Evolutionary conservation across 345 rosid genomes (phyloP).

Genomic region (Cardamine resedifolia): DNA sequence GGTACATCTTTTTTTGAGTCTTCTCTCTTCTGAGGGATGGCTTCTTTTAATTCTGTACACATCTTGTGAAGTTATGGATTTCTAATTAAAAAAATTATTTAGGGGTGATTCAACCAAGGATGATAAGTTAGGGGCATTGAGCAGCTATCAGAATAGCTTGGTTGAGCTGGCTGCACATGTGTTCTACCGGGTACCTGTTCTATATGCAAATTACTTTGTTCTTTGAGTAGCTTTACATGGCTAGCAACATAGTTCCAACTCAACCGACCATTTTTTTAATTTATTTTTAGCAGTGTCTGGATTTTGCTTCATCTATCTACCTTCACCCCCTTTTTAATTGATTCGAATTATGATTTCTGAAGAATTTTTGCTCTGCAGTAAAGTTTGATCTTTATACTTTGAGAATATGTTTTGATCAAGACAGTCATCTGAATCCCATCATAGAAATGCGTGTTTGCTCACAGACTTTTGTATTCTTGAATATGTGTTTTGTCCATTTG

Average conservation of each 20-base stretch:
- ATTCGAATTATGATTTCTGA: conserved; percentile 8
- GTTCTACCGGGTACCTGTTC: conserved; percentile 60
- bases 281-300: conserved; percentile 22
- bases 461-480: conserved; percentile 15
- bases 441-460: conserved; percentile 15
- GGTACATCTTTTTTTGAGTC: conserved; percentile 49
- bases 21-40: conserved; percentile 8
- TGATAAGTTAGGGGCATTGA: conserved; percentile 65
- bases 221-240: conserved; percentile 8
- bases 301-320: conserved; percentile 17
- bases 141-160: conserved; percentile 59
- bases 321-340: background rate
- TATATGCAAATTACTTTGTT: conserved; percentile 14
- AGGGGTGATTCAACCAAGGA: conserved; percentile 82
- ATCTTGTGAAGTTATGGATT: conserved; percentile 14
- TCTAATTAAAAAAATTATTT: conserved; percentile 28
- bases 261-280: background rate
- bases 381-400: conserved; percentile 7
- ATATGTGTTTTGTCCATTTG: conserved; percentile 8
- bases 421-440: conserved; percentile 16
- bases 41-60: background rate
- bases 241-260: conserved; percentile 8
- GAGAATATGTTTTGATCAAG: background rate
- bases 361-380: conserved; percentile 7
- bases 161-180: conserved; percentile 81